Percentiles rank a stretch among this genome's conserved stretches.
Conservation (phyloP, 768 basidiomycete genomes). For the Favolaschia claudopus region DNA sequence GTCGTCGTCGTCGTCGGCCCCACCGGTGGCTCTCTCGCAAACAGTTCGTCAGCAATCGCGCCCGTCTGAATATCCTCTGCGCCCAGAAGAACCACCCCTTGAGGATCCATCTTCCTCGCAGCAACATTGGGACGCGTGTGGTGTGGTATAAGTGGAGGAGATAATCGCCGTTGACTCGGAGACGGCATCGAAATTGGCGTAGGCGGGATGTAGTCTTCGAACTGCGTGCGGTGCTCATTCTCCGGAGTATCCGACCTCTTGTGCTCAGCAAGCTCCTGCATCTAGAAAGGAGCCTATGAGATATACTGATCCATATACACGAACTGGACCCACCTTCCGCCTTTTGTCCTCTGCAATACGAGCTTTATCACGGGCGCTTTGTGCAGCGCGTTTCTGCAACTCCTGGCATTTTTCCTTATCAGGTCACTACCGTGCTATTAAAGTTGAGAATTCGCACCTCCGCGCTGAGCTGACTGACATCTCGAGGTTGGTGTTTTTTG, state of each 20-base stretch:
- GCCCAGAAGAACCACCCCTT: background rate
- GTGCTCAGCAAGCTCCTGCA: background rate
- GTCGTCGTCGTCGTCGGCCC: background rate
- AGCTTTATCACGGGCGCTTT: conserved; percentile 47
- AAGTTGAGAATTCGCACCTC: conserved; percentile 4
- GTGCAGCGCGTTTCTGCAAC: conserved; percentile 41
- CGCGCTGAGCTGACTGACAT: conserved; percentile 14
- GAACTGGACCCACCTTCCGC: conserved; percentile 10
- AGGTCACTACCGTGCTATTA: background rate
- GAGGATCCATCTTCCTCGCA: background rate
- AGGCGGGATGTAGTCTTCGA: conserved; percentile 21
- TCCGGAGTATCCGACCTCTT: conserved; percentile 12
- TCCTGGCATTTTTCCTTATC: conserved; percentile 32
- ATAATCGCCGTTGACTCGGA: conserved; percentile 24
- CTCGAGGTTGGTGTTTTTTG: conserved; percentile 3
- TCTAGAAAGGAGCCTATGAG: background rate
- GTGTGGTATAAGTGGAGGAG: conserved; percentile 10
- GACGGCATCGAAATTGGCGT: conserved; percentile 32
- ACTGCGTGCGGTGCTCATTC: background rate
- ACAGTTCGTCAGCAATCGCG: conserved; percentile 22
- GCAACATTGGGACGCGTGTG: conserved; percentile 22
- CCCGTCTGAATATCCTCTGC: conserved; percentile 25
- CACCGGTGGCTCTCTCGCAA: conserved; percentile 12
- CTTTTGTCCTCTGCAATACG: conserved; percentile 37
- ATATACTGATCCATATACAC: background rate